Base-by-base conservation (phyloP, 306 rosid species). In the Ormosia semicastrata region DNA sequence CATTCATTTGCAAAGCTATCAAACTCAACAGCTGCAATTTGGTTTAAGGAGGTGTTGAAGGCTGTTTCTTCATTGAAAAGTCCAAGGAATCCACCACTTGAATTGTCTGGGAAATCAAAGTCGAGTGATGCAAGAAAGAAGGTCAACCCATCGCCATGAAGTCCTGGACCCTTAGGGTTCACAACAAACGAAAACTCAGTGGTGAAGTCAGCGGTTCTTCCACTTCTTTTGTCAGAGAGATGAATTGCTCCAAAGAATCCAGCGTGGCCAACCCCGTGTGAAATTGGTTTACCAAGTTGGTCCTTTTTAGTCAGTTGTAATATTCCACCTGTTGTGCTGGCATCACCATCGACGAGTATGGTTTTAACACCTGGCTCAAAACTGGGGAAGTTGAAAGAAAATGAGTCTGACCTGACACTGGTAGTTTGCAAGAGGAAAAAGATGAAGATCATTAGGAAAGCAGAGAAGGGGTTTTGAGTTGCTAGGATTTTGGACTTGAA, bases 21-120 rank as follows among this genome's bases (percentile, higher is more conserved):
- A 17, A 88, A 85, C 84, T 88, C 91, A 1, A 88, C 82, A 0
- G 82, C 80, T 1, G 86, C 86, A 50, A 75, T n/a, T 14, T 58
- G 39, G 53, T 43, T 75, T 11, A 0, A 0, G 8, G 82, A 60
- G 6, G 66, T 44, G 37, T 69, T 40, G 63, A 73, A 73, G 2
- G 87, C 81, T 0, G 73, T 66, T 18, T 66, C 2, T 0, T 50
- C 0, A 13, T 36, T 15, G 83, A 80, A 80, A 3, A 87, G 75
- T 43, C 85, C 85, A 2, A 81, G 81, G 54, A 15, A 80, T 0
- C 81, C 85, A 1, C 75, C 83, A 0, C 24, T 30, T 0, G 85
- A 71, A 17, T 65, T 58, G 10, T 7, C 32, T 0, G 86, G 83
- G 49, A 83, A 69, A 0, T 74, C 60, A 5, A 0, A 77, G 3